Conservation (phyloP, 768 basidiomycete genomes). For the Termitomyces sp. region DNA sequence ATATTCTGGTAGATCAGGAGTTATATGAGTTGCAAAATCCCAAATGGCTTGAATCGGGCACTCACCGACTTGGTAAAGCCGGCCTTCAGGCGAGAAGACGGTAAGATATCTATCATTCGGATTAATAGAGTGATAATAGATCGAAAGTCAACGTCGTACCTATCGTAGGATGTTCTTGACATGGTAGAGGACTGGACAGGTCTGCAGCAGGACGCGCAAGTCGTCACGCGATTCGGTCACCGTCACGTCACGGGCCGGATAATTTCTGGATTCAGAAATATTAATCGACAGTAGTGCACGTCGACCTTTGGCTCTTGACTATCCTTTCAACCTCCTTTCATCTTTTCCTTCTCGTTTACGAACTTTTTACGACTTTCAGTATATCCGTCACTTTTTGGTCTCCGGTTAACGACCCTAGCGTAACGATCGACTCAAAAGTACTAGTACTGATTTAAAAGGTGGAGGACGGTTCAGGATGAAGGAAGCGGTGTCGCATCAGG, state of each 20-base stretch:
- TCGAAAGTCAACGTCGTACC: constrained; percentile 36
- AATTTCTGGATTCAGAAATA: constrained; percentile 13
- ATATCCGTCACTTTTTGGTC: background rate
- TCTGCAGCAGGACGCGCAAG: constrained; percentile 50
- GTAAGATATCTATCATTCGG: constrained; percentile 74
- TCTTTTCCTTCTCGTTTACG: background rate
- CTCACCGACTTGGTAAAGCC: constrained; percentile 97
- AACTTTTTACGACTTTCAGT: background rate
- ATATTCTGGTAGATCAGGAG: constrained; percentile 62
- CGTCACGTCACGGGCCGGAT: constrained; percentile 22
- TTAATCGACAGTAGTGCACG: background rate
- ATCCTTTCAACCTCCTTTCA: background rate
- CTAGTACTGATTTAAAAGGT: background rate
- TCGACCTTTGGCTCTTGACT: background rate
- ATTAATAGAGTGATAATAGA: background rate
- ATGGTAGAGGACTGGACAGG: constrained; percentile 42
- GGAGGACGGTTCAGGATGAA: constrained; percentile 48
- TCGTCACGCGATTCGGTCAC: constrained; percentile 39
- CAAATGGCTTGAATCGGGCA: constrained; percentile 1
- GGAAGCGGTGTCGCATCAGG: constrained; percentile 74
- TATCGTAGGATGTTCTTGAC: constrained; percentile 94
- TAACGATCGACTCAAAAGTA: background rate
- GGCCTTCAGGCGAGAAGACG: constrained; percentile 95
- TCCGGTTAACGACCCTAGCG: background rate
- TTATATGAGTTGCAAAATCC: constrained; percentile 10